phyloP scores from a whole-genome alignment of 345 rosid species.

The Murraya koenigii region DNA sequence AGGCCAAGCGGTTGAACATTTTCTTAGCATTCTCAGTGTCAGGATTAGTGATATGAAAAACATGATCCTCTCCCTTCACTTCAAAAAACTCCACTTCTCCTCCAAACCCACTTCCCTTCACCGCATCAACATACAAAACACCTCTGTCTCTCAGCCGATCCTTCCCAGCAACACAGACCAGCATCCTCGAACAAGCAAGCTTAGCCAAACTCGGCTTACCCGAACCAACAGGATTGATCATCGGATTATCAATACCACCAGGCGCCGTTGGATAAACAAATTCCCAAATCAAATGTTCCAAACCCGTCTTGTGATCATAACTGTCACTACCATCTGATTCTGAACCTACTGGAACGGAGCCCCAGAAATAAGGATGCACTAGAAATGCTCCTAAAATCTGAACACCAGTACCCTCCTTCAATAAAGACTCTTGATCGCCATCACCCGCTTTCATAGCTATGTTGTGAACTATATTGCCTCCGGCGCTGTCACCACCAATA shows the following conservation, averaged over 20 bases:
- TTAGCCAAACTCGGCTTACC: slow-evolving; percentile 29
- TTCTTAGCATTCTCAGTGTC: slow-evolving; percentile 17
- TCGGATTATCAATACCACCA: slow-evolving; percentile 24
- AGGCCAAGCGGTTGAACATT: slow-evolving; percentile 21
- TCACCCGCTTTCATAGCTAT: slow-evolving; percentile 17
- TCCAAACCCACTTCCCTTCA: slow-evolving; percentile 32
- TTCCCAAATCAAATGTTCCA: background rate
- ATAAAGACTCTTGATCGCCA: background rate
- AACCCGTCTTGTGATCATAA: background rate
- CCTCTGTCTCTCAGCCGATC: slow-evolving; percentile 32
- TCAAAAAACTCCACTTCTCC: slow-evolving; percentile 35
- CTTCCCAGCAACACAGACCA: slow-evolving; percentile 31
- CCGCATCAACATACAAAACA: slow-evolving; percentile 13
- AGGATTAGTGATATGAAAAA: slow-evolving; percentile 21
- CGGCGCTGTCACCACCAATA: slow-evolving; percentile 33
- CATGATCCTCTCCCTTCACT: slow-evolving; percentile 33
- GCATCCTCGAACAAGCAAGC: slow-evolving; percentile 27
- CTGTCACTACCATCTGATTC: background rate
- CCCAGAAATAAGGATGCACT: slow-evolving; percentile 36
- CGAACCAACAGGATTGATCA: slow-evolving; percentile 20
- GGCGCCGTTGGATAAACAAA: slow-evolving; percentile 19
- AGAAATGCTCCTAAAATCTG: slow-evolving; percentile 24
- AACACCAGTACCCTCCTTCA: slow-evolving; percentile 10
- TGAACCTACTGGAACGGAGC: slow-evolving; percentile 23
- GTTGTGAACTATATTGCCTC: slow-evolving; percentile 26